Conservation (phyloP, 2,329 filamentous ascomycete species). For the Xylaria sp. region DNA sequence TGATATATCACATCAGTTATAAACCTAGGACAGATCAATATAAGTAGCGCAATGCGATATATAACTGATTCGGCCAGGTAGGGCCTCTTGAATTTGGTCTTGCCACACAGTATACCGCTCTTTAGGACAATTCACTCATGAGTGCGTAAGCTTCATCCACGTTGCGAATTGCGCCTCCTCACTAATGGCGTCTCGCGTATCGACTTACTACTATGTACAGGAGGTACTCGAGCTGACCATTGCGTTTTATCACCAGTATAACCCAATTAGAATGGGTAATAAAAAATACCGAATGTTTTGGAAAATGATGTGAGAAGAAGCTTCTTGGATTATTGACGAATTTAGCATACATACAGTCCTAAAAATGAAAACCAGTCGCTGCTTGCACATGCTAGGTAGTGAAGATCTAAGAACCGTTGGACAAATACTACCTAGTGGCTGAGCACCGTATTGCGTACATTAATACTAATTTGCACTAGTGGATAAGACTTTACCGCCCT, state of each 20-base stretch:
- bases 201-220: background rate
- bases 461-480: background rate
- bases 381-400: too few relatives aligned
- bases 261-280: background rate
- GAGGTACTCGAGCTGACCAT: conserved; percentile 12
- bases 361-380: background rate
- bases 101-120: background rate
- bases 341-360: too few relatives aligned
- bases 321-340: background rate
- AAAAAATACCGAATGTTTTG: background rate
- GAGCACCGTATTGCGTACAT: background rate
- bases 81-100: background rate
- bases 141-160: conserved; percentile 20
- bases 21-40: background rate
- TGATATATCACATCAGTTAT: background rate
- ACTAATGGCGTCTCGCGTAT: conserved; percentile 19
- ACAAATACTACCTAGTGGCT: background rate
- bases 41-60: background rate
- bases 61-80: background rate
- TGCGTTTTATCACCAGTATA: background rate
- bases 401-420: too few relatives aligned
- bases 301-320: background rate
- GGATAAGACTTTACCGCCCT: too few relatives aligned
- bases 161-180: conserved; percentile 29
- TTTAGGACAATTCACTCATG: background rate